Conservation (phyloP, 352 stramenopile species). For the Phytophthora podocarpi region DNA sequence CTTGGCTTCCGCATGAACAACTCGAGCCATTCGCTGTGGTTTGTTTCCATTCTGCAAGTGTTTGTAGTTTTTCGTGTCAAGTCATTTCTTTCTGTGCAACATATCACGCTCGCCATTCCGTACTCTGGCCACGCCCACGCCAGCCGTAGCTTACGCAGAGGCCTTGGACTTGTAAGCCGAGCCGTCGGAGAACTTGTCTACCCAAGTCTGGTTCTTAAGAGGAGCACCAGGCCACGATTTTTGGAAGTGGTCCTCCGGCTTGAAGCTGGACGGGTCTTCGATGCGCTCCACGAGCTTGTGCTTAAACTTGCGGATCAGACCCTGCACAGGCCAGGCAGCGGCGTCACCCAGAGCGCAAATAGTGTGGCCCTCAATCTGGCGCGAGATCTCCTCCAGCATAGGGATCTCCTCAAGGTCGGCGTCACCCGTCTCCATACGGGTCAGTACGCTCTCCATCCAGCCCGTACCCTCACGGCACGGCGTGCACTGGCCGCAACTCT, state of each 20-base stretch:
- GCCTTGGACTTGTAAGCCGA: slow-evolving; percentile 87
- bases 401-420: slow-evolving; percentile 98
- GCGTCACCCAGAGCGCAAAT: slow-evolving; percentile 99
- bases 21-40: slow-evolving; percentile 18
- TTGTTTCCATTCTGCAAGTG: slow-evolving; percentile 27
- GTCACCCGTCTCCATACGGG: slow-evolving; percentile 98
- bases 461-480: slow-evolving; percentile 98
- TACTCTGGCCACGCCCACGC: slow-evolving; percentile 2
- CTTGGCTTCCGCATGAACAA: slow-evolving; percentile 37
- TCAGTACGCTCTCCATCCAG: slow-evolving; percentile 98
- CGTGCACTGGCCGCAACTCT: slow-evolving; percentile 99
- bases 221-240: slow-evolving; percentile 94
- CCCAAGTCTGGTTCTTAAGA: slow-evolving; percentile 96
- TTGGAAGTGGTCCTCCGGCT: slow-evolving; percentile 95
- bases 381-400: slow-evolving; percentile 99
- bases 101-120: slow-evolving; percentile 22
- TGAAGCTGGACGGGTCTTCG: slow-evolving; percentile 95
- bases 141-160: slow-evolving; percentile 40
- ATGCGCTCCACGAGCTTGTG: slow-evolving; percentile 98
- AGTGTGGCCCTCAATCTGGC: slow-evolving; percentile 99
- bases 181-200: slow-evolving; percentile 92
- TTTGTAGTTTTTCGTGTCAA: slow-evolving; percentile 29
- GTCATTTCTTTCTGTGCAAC: slow-evolving; percentile 34
- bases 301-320: slow-evolving; percentile 98
- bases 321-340: slow-evolving; percentile 99